Conservation (phyloP, 345 rosid genomes). For the Corchorus olitorius region DNA sequence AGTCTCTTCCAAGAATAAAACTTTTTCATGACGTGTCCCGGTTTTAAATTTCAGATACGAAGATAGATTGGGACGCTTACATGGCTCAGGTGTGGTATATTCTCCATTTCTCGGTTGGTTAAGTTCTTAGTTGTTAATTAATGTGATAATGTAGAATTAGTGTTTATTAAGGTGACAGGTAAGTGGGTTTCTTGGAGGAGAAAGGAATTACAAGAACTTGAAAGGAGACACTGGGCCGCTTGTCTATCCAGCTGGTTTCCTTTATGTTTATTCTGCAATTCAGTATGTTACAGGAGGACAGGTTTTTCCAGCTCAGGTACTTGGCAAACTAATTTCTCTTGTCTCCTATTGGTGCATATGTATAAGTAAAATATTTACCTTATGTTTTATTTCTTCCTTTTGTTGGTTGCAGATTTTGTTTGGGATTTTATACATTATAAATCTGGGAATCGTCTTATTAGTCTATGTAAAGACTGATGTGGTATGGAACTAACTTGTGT, state of each 20-base stretch:
- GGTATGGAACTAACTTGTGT: conserved; percentile 44
- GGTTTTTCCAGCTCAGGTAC: conserved; percentile 80
- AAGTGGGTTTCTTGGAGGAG: conserved; percentile 86
- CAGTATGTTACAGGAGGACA: conserved; percentile 70
- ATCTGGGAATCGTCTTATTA: conserved; percentile 68
- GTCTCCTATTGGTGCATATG: neutral
- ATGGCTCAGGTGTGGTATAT: conserved; percentile 78
- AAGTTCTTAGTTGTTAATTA: neutral
- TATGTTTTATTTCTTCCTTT: conserved; percentile 3
- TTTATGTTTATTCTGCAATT: conserved; percentile 80
- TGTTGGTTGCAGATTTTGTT: conserved; percentile 69
- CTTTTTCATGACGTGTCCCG: neutral
- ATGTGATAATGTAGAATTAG: conserved; percentile 15
- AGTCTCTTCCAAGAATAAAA: neutral
- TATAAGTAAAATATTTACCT: neutral
- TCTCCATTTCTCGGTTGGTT: neutral
- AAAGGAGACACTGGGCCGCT: conserved; percentile 95
- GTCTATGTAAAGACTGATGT: conserved; percentile 74
- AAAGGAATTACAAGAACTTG: conserved; percentile 81
- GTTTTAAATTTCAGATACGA: conserved; percentile 63
- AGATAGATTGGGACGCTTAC: conserved; percentile 99
- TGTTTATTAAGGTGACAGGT: conserved; percentile 47
- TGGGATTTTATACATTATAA: conserved; percentile 70
- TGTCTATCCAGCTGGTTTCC: conserved; percentile 97
- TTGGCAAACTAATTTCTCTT: neutral